Evolutionary conservation across 2,329 filamentous ascomycete genomes (phyloP), one percentile per base, ranked within the genome.

Genomic region (Pseudonectria foliicola): DNA sequence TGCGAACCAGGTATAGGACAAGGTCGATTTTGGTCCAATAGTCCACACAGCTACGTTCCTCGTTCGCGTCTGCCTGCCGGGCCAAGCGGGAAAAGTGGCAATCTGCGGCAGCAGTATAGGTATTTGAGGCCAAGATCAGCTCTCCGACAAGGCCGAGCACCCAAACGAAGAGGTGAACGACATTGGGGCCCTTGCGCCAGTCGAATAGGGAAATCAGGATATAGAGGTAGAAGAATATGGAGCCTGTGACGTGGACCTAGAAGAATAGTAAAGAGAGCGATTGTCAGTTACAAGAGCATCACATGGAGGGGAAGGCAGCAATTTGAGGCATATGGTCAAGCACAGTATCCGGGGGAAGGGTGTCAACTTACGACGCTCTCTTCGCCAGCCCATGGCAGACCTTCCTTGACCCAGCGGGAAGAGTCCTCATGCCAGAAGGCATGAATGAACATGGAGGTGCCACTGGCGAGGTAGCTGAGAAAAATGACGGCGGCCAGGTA

Each of bases 201-300:
- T 95, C 89, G 52, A 94, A 71, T 38, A 96, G 74, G 21, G 88
- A 88, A 53, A 95, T 82, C 46, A 93, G 73, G 46, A 95, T 75
- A 48, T 95, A 80, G 32, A 85, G 73, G 65, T 93, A 92, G 44
- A 92, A 78, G 68, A 94, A 95, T 46, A 88, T 83, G 29, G 85
- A 82, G 35, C 82, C 86, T 37, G 86, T 75, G 44, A 93, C 70
- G 60, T 93, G 94, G 54, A 94, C 82, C 88, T 95, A 52, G 37
- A 11, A n/a, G n/a, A n/a, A n/a, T n/a, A n/a, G n/a, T 41, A 37
- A 42, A 42, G 40, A 33, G 31, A 32, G 38, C 18, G 25, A 10
- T 21, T 21, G 43, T 52, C 42, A 52, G 47, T 36, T 5, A 40
- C 30, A 29, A 38, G 34, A 33, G 8, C 12, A 13, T 21, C 37